These are phyloP conservation scores for Aleurites moluccanus DNA, from an alignment of 441 rosid species.

Conservation along the genomic window DNA sequence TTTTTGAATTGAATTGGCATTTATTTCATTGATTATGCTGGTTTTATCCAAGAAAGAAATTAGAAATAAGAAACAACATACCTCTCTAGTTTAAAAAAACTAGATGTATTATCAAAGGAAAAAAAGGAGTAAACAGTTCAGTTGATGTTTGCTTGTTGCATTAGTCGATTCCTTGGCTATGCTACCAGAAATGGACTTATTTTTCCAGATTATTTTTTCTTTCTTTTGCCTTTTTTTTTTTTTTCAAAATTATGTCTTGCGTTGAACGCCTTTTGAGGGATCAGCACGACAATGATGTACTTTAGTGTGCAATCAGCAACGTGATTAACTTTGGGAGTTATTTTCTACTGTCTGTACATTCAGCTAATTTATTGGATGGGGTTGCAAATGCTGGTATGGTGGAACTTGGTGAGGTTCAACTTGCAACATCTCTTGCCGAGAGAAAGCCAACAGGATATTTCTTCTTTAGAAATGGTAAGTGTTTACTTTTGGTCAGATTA, in stretches of 20 bases:
- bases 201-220: not conserved
- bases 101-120: not conserved
- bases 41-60: not conserved
- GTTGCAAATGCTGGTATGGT: slow-evolving; percentile 75
- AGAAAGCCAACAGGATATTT: slow-evolving; percentile 73
- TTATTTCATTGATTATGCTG: not conserved
- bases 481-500: slow-evolving; percentile 9
- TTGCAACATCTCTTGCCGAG: slow-evolving; percentile 83
- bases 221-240: too few species aligned
- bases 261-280: slow-evolving; percentile 1
- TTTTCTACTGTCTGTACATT: slow-evolving; percentile 21
- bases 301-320: not conserved
- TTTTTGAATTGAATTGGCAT: not conserved
- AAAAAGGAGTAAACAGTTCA: not conserved
- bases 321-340: slow-evolving; percentile 6
- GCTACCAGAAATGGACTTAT: not conserved
- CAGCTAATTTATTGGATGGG: slow-evolving; percentile 79
- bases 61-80: not conserved
- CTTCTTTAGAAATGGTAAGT: slow-evolving; percentile 75
- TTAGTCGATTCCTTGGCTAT: not conserved
- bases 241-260: not conserved
- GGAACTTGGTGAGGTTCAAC: slow-evolving; percentile 71
- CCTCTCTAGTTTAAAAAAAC: not conserved
- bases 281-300: not conserved
- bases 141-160: not conserved